Evolutionary conservation across 2,329 filamentous ascomycete genomes (phyloP).

Genomic region (Rutstroemia sydowiana): DNA sequence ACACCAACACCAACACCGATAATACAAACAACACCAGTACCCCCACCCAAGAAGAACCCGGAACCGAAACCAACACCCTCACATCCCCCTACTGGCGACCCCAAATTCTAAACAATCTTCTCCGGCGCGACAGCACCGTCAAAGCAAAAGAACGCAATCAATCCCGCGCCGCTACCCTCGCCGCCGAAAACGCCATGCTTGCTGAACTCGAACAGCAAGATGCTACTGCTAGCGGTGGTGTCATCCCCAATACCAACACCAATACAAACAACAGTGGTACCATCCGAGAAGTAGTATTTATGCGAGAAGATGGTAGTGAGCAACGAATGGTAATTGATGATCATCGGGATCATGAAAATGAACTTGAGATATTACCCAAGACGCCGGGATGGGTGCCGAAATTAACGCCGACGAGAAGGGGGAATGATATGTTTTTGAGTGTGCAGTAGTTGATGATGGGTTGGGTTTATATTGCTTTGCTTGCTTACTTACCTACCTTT

Average conservation of each 20-base stretch:
- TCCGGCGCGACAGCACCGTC: constrained; percentile 2
- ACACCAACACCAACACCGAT: background rate
- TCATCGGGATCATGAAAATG: too few species aligned
- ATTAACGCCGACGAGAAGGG: constrained; percentile 58
- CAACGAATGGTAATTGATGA: background rate
- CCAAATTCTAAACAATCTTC: background rate
- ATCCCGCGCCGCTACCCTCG: too few species aligned
- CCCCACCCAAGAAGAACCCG: background rate
- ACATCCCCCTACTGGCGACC: constrained; percentile 25
- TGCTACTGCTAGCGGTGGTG: too few species aligned
- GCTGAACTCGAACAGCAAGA: too few species aligned
- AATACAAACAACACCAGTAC: background rate
- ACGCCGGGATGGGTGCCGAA: constrained; percentile 56
- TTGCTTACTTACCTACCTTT: too few species aligned
- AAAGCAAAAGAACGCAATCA: background rate
- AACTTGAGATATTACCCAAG: constrained; percentile 29
- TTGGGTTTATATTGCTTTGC: too few species aligned
- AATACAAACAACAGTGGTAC: background rate
- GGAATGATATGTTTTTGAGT: constrained; percentile 56
- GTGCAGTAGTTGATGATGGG: constrained; percentile 32
- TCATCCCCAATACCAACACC: background rate
- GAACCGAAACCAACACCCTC: constrained; percentile 19
- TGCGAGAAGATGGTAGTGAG: background rate
- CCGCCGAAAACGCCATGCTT: too few species aligned
- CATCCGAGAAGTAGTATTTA: too few species aligned